Evolutionary conservation across 176 grass and related monocot genomes (phyloP), one percentile per base, ranked within the genome.

Genomic region (Neostapfia colusana): DNA sequence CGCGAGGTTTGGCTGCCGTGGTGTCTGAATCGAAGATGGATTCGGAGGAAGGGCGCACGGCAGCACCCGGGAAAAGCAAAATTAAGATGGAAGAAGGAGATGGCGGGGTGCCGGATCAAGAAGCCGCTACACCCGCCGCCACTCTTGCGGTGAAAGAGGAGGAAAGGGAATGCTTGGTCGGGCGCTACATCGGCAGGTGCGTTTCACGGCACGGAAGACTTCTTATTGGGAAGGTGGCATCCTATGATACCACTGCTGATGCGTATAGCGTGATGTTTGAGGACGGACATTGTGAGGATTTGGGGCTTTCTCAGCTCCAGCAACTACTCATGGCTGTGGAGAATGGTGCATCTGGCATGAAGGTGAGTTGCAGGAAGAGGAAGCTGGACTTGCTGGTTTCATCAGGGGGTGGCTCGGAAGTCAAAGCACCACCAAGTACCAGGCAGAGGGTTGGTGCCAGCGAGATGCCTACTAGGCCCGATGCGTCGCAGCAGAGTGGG

Each of bases 361-460:
- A 96, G 82, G 62, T 92, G 48, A 96, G 84, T 61, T 92, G 93
- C 74, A 82, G 87, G 75, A 96, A 96, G 82, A 96, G 93, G 82
- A 96, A 96, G 67, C 87, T 96, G 44, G 93, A 92, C 77, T 67
- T 87, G 70, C 56, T 96, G 46, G 87, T 88, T 73, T 90, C 79
- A 13, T 91, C 79, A 1, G 87, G 75, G 16, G 38, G 37, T 24
- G 67, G 36, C 43, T 73, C 4, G 1, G 78, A 63, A 63, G 74
- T 83, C 57, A 72, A 79, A 69, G 76, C 17, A 13, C 86, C 76
- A 15, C 37, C 76, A 63, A 40, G n/a, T 64, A 84, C 10, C 10
- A 88, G 75, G 75, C 89, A 73, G 35, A 94, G 34, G 76, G 90
- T 84, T 50, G 85, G 84, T 81, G 69, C 39, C 1, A 43, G 60